phyloP scores from a whole-genome alignment of 1,139 yeast genomes.

The Saccharomyces hybrid region DNA sequence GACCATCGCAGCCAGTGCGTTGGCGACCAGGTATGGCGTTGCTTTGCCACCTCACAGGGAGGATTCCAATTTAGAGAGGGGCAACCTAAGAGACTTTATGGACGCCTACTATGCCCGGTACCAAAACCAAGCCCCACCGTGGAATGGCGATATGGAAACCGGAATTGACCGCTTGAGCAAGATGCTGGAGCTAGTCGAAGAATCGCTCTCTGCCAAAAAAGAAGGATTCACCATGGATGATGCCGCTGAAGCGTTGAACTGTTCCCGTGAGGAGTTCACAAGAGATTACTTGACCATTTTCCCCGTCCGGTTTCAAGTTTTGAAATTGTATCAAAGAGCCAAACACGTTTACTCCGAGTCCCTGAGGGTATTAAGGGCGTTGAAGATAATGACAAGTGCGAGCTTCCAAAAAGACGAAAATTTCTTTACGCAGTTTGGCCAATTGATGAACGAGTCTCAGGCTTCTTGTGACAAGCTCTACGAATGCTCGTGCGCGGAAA shows the following conservation, averaged over 20 bases:
- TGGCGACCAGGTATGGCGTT: slow-evolving; percentile 44
- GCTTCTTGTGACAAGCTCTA: slow-evolving; percentile 42
- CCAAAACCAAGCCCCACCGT: slow-evolving; percentile 30
- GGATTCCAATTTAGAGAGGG: slow-evolving; percentile 46
- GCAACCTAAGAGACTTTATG: slow-evolving; percentile 58
- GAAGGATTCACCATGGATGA: slow-evolving; percentile 46
- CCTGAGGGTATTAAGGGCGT: slow-evolving; percentile 47
- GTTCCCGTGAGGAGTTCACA: slow-evolving; percentile 39
- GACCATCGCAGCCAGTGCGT: slow-evolving; percentile 52
- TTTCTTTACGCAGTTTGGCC: slow-evolving; percentile 41
- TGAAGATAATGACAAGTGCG: slow-evolving; percentile 33
- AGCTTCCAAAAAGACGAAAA: slow-evolving; percentile 11
- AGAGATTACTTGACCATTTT: slow-evolving; percentile 42
- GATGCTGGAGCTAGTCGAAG: slow-evolving; percentile 42
- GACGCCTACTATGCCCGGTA: slow-evolving; percentile 41
- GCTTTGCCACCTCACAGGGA: slow-evolving; percentile 36
- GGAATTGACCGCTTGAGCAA: slow-evolving; percentile 37
- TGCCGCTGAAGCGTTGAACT: slow-evolving; percentile 40
- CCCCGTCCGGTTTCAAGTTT: slow-evolving; percentile 49
- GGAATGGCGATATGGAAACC: slow-evolving; percentile 43
- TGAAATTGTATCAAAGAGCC: slow-evolving; percentile 53
- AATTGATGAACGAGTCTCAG: slow-evolving; percentile 54
- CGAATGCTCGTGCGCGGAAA: slow-evolving; percentile 50
- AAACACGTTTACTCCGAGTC: slow-evolving; percentile 60
- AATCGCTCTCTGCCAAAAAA: slow-evolving; percentile 31